A percentile compares a stretch with the other conserved stretches of the same genome.
These are phyloP conservation scores for Clathrus columnatus DNA, from an alignment of 768 basidiomycete species.

Conservation along the genomic window DNA sequence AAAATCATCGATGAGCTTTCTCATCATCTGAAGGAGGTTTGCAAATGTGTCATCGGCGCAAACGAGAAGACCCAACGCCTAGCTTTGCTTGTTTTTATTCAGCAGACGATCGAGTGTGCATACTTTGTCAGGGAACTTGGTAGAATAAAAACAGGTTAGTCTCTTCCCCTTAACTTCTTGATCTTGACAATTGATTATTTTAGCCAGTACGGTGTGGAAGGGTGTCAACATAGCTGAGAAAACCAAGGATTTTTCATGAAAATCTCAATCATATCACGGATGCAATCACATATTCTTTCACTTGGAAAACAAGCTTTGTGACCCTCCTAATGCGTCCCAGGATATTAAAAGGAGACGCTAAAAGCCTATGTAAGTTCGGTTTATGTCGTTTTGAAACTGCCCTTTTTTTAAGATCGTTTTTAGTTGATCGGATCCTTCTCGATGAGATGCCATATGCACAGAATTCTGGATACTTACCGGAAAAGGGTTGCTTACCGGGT, in stretches of 20 bases:
- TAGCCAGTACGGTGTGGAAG: not conserved
- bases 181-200: not conserved
- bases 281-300: not conserved
- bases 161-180: not conserved
- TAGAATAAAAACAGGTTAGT: not conserved
- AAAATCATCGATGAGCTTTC: not conserved
- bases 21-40: not conserved
- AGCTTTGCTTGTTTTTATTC: not conserved
- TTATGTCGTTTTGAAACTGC: not conserved
- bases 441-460: not conserved
- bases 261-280: not conserved
- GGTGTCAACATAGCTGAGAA: not conserved
- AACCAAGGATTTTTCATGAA: not conserved
- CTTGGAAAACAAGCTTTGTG: not conserved
- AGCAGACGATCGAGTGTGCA: not conserved
- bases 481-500: conserved; percentile 6
- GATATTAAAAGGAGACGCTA: not conserved
- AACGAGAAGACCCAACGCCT: not conserved
- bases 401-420: not conserved
- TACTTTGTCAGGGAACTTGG: not conserved
- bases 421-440: not conserved
- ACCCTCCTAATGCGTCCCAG: not conserved
- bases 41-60: not conserved
- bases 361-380: not conserved
- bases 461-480: not conserved